A percentile compares a stretch with the other conserved stretches of the same genome.
Evolutionary conservation across 306 rosid genomes (phyloP).

Genomic region (Trifolium fragiferum): DNA sequence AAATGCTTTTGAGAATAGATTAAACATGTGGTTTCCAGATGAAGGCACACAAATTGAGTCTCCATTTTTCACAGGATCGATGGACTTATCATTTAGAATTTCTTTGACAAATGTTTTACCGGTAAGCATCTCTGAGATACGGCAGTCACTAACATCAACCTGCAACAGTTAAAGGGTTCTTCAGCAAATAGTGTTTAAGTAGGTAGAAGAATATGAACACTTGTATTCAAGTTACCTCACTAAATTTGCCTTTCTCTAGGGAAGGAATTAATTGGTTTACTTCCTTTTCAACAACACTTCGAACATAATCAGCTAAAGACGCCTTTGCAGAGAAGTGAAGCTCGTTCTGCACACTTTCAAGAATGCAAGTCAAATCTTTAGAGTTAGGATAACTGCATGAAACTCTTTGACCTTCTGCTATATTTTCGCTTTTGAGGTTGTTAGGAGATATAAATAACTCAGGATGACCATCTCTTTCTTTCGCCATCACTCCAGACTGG

Average conservation of each 20-base stretch:
- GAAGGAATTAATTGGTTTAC: constrained; percentile 49
- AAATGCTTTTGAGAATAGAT: constrained; percentile 62
- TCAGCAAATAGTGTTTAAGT: constrained; percentile 28
- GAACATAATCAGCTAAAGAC: constrained; percentile 58
- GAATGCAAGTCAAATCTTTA: constrained; percentile 54
- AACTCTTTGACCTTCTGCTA: constrained; percentile 41
- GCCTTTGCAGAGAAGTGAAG: constrained; percentile 69
- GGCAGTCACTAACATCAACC: constrained; percentile 49
- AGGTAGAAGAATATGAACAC: constrained; percentile 20
- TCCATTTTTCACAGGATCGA: constrained; percentile 35
- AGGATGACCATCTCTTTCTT: constrained; percentile 42
- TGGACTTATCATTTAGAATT: constrained; percentile 40
- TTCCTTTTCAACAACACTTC: constrained; percentile 60
- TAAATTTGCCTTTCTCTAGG: constrained; percentile 41
- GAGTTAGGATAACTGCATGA: constrained; percentile 36
- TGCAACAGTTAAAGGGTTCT: constrained; percentile 50
- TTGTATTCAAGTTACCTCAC: constrained; percentile 55
- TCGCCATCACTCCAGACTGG: constrained; percentile 49
- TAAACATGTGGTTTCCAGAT: constrained; percentile 51
- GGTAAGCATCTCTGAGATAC: constrained; percentile 41
- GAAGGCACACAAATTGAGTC: constrained; percentile 42
- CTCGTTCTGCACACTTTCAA: constrained; percentile 67
- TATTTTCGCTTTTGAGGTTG: constrained; percentile 39
- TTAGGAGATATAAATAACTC: constrained; percentile 45
- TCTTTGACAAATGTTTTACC: constrained; percentile 41